Evolutionary conservation across 768 basidiomycete species (phyloP).

Genomic region (Lactarius quietus): DNA sequence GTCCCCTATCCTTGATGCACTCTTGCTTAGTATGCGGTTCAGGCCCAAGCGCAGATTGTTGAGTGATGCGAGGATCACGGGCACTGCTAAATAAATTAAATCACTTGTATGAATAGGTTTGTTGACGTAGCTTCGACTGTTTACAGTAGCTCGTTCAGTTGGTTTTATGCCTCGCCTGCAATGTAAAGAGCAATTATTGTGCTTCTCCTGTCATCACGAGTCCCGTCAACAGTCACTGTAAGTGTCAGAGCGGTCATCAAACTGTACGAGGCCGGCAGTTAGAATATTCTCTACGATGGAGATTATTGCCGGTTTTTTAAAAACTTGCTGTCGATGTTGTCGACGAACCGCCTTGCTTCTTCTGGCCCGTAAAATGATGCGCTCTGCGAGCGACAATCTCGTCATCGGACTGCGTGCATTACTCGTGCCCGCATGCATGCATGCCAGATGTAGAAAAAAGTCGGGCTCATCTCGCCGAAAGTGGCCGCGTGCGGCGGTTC

Average conservation of each 20-base stretch:
- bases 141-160: background rate
- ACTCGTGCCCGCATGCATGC: background rate
- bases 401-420: background rate
- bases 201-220: too few species aligned
- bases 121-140: background rate
- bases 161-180: background rate
- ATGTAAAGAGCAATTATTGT: background rate
- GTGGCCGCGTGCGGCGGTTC: background rate
- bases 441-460: background rate
- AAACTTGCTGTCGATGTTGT: too few species aligned
- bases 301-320: background rate
- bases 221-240: too few species aligned
- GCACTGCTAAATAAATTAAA: background rate
- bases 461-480: background rate
- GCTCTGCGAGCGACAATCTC: background rate
- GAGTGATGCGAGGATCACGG: background rate
- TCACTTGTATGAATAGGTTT: background rate
- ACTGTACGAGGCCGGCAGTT: background rate
- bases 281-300: background rate
- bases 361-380: background rate
- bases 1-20: background rate
- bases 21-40: background rate
- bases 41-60: conserved; percentile 9
- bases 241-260: background rate
- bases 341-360: background rate